Evolutionary conservation across 2,329 filamentous ascomycete genomes (phyloP), one percentile per base, ranked within the genome.

Genomic region (Fonsecaea multimorphosa): DNA sequence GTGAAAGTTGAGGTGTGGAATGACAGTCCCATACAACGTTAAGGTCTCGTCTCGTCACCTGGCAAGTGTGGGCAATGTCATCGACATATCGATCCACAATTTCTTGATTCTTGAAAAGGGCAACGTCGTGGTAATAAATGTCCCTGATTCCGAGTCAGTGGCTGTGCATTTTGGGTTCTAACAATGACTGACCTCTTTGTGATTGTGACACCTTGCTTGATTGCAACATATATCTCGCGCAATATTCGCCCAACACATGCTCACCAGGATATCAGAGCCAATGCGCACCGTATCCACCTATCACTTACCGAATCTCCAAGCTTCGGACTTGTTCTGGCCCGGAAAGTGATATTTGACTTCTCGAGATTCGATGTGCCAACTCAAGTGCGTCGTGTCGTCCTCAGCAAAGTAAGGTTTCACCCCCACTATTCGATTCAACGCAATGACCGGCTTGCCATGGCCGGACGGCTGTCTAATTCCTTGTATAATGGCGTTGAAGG

Each of bases 111-210:
- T 81, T 79, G 71, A 89, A 89, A 8, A 87, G 79, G 46, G 80
- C 79, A 1, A 87, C 85, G 67, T 89, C 85, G 57, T 81, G 83
- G 72, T 89, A 89, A 71, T 86, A 89, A 32, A 89, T 84, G 69
- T 89, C 87, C 67, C 87, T 88, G 22, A 36, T 38, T 34, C 31
- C 29, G 32, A 54, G 36, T 58, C 12, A 62, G 59, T 2, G 34
- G 58, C 6, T 71, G n/a, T 27, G 34, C 31, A 19, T 24, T 58
- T 55, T 31, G 32, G 58, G 2, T 49, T 36, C 11, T 32, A 32
- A 27, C n/a, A 19, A 31, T 8, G 12, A 32, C 55, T 32, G 32
- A 86, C 86, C 86, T 81, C 73, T 88, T 89, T 0, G 85, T 86
- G 65, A 87, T 78, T 9, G 82, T 73, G 19, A 80, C 74, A 51